These are phyloP conservation scores for Monosporozyma unispora DNA, from an alignment of 805 yeast species.

Conservation along the genomic window DNA sequence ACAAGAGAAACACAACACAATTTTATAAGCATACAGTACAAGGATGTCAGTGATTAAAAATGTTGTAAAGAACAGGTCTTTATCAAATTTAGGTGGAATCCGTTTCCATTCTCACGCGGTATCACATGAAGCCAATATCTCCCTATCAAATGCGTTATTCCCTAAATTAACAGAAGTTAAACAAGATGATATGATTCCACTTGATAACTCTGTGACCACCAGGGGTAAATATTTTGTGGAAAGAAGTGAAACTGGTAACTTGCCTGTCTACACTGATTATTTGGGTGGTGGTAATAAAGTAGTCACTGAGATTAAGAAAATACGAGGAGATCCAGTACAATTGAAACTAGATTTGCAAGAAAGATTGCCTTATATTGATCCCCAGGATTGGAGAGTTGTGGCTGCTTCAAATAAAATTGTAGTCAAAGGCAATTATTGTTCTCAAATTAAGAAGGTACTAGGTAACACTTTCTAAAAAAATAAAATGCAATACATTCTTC, in stretches of 20 bases:
- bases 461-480: background rate
- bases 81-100: background rate
- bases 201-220: slow-evolving; percentile 13
- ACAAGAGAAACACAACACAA: background rate
- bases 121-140: background rate
- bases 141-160: slow-evolving; percentile 5
- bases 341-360: slow-evolving; percentile 58
- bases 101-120: background rate
- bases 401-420: slow-evolving; percentile 45
- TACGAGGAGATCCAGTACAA: slow-evolving; percentile 58
- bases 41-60: background rate
- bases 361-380: slow-evolving; percentile 37
- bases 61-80: background rate
- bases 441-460: slow-evolving; percentile 28
- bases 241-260: slow-evolving; percentile 53
- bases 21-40: background rate
- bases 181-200: slow-evolving; percentile 21
- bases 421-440: slow-evolving; percentile 40
- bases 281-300: slow-evolving; percentile 47
- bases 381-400: slow-evolving; percentile 39
- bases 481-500: background rate
- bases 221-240: slow-evolving; percentile 28
- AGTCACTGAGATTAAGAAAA: slow-evolving; percentile 66
- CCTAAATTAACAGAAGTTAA: slow-evolving; percentile 28
- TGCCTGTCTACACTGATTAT: slow-evolving; percentile 72